Percentiles rank a stretch among this genome's conserved stretches.
These are phyloP conservation scores for Monosporascus cannonballus DNA, from an alignment of 2,329 filamentous ascomycete species.

Conservation along the genomic window DNA sequence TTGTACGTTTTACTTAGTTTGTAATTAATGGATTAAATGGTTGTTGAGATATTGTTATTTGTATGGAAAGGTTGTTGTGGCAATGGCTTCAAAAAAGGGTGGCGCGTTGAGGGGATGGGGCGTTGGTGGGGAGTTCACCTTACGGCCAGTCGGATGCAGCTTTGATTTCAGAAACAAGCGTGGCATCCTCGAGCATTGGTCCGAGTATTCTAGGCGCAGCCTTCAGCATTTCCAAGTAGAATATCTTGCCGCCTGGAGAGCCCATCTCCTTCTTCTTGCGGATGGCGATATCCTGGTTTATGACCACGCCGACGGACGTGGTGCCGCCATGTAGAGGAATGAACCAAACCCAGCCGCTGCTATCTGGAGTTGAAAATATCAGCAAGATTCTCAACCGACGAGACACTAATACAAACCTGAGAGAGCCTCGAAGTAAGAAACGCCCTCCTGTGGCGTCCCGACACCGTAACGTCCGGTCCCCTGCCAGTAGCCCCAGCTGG, in stretches of 20 bases:
- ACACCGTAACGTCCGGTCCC: slow-evolving; percentile 24
- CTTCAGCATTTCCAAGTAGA: slow-evolving; percentile 29
- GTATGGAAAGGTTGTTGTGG: no score
- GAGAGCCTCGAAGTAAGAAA: slow-evolving; percentile 39
- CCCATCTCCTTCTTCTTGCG: slow-evolving; percentile 23
- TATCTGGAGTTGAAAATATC: slow-evolving; percentile 23
- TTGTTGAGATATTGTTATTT: no score
- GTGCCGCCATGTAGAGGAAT: slow-evolving; percentile 44
- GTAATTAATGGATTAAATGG: no score
- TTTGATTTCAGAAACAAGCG: slow-evolving; percentile 30
- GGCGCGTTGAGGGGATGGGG: no score
- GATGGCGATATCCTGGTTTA: slow-evolving; percentile 30
- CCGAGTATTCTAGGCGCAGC: slow-evolving; percentile 22
- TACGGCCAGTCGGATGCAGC: slow-evolving; percentile 40
- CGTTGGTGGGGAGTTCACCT: no score
- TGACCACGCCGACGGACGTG: slow-evolving; percentile 36
- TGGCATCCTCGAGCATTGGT: slow-evolving; percentile 24
- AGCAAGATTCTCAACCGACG: no score
- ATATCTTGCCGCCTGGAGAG: slow-evolving; percentile 18
- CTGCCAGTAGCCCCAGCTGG: slow-evolving; percentile 44
- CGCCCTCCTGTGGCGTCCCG: slow-evolving; percentile 24
- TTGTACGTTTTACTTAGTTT: no score
- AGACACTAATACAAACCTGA: not conserved
- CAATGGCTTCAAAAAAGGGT: no score
- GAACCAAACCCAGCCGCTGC: slow-evolving; percentile 43